These are phyloP conservation scores for Tympanopsis confertula DNA, from an alignment of 2,329 filamentous ascomycete genomes.

Conservation along the genomic window DNA sequence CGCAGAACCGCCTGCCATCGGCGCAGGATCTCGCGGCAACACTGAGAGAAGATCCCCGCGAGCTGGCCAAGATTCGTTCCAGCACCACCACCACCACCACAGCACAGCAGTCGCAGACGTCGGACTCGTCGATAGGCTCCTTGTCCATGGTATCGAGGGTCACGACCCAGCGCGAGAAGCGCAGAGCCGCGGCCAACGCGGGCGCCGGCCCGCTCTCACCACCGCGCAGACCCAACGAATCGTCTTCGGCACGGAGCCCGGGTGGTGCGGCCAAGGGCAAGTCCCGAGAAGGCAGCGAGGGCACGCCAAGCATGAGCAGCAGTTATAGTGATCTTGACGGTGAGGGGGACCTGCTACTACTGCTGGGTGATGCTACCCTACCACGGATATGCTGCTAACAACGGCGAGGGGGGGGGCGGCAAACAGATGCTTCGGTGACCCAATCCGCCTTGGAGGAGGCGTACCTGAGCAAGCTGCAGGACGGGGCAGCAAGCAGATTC, in stretches of 20 bases:
- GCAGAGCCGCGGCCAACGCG: slow-evolving; percentile 9
- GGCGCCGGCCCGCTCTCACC: slow-evolving; percentile 39
- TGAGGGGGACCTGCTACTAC: slow-evolving; percentile 16
- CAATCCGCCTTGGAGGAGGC: slow-evolving; percentile 73
- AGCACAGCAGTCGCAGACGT: slow-evolving; percentile 39
- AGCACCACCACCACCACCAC: slow-evolving; percentile 18
- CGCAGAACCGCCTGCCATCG: slow-evolving; percentile 14
- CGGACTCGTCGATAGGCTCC: slow-evolving; percentile 51
- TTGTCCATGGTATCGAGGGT: slow-evolving; percentile 23
- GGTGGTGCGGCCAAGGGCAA: slow-evolving; percentile 33
- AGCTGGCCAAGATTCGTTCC: slow-evolving; percentile 13
- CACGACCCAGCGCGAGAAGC: slow-evolving; percentile 4
- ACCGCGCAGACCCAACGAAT: slow-evolving; percentile 45
- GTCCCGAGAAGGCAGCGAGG: slow-evolving; percentile 56
- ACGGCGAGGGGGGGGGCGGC: too few relatives aligned
- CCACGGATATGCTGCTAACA: slow-evolving; percentile 2
- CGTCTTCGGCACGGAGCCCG: slow-evolving; percentile 40
- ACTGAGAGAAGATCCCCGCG: slow-evolving; percentile 30
- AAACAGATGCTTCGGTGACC: slow-evolving; percentile 65
- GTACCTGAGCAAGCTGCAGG: slow-evolving; percentile 59
- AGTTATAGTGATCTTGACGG: slow-evolving; percentile 80
- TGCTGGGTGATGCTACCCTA: slow-evolving; percentile 5
- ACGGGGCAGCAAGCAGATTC: slow-evolving; percentile 40
- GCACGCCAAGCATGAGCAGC: slow-evolving; percentile 70
- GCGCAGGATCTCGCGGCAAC: slow-evolving; percentile 39